A percentile compares a stretch with the other conserved stretches of the same genome.
phyloP scores from a whole-genome alignment of 2,329 filamentous ascomycete species.

The Drechmeria coniospora region DNA sequence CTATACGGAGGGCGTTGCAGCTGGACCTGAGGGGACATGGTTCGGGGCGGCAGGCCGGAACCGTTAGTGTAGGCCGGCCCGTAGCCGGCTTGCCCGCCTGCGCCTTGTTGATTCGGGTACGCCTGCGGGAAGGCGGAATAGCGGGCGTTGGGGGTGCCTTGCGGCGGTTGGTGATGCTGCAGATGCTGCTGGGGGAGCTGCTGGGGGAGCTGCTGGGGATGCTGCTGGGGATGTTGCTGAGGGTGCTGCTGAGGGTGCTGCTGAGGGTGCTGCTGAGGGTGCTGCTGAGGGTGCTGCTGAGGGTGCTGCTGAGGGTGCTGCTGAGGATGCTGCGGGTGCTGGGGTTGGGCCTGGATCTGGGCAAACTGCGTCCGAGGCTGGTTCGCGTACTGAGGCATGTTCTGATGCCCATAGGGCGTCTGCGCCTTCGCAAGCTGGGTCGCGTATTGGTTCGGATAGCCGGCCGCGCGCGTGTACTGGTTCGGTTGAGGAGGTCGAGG shows the following conservation, averaged over 20 bases:
- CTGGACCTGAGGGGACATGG: constrained; percentile 28
- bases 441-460: constrained; percentile 29
- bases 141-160: constrained; percentile 26
- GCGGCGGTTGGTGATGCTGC: constrained; percentile 10
- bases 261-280: no score
- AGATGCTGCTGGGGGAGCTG: background rate
- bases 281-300: no score
- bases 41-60: constrained; percentile 21
- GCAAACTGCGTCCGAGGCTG: constrained; percentile 29
- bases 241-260: no score
- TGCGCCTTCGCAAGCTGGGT: constrained; percentile 37
- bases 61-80: constrained; percentile 29
- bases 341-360: constrained; percentile 16
- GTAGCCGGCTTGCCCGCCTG: constrained; percentile 21
- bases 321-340: background rate
- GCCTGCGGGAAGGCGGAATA: constrained; percentile 22
- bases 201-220: background rate
- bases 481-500: constrained; percentile 26
- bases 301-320: constrained; percentile 4
- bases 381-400: constrained; percentile 30
- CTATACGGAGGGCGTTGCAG: constrained; percentile 21
- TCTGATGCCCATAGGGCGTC: constrained; percentile 35
- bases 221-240: background rate
- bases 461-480: constrained; percentile 33
- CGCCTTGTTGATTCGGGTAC: constrained; percentile 20